Conservation (phyloP, 345 rosid species). For the Murraya paniculata region DNA sequence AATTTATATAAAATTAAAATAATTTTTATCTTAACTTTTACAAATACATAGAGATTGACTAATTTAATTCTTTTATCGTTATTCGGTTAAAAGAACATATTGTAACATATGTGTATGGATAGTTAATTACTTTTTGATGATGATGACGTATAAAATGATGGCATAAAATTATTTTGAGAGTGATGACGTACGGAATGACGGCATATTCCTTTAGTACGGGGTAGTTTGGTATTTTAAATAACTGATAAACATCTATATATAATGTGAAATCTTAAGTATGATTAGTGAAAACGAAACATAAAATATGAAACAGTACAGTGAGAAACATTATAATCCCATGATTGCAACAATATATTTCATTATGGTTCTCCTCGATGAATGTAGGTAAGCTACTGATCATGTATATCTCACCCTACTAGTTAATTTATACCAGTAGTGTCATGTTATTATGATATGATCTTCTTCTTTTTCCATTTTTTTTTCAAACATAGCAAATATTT, state of each 20-base stretch:
- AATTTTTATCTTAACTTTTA: too few relatives aligned
- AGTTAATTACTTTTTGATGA: too few relatives aligned
- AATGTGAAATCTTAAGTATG: neutral
- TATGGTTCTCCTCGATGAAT: neutral
- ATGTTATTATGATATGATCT: neutral
- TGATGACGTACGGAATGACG: neutral
- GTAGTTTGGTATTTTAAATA: neutral
- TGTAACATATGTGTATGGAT: neutral
- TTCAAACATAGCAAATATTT: too few relatives aligned
- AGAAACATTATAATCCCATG: neutral
- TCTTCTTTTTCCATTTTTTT: neutral
- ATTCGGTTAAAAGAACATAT: neutral
- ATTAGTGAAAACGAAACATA: neutral
- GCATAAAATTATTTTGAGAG: neutral
- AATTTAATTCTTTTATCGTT: too few relatives aligned
- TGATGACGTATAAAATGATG: too few relatives aligned
- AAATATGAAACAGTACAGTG: neutral
- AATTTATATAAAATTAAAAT: too few relatives aligned
- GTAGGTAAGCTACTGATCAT: neutral
- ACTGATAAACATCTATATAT: neutral
- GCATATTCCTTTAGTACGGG: neutral
- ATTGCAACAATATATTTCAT: neutral
- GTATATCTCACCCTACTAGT: neutral
- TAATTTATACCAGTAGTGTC: neutral
- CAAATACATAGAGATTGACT: too few relatives aligned